Evolutionary conservation across 1,139 yeast species (phyloP).

Genomic region (Saccharomyces hybrid): DNA sequence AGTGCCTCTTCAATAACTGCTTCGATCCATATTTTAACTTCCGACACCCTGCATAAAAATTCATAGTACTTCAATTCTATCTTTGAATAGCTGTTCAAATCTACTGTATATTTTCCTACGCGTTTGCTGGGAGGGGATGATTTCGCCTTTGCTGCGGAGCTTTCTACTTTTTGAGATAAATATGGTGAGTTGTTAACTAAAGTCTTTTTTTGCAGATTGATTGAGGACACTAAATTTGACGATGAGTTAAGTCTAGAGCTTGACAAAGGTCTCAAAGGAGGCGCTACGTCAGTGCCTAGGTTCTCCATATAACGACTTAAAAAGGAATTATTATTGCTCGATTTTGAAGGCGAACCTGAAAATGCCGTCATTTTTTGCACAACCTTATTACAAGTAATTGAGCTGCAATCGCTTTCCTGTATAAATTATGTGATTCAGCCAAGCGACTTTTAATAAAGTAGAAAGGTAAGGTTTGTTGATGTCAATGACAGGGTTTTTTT

Average conservation of each 20-base stretch:
- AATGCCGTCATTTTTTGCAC: constrained; percentile 9
- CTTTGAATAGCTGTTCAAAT: neutral
- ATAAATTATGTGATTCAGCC: neutral
- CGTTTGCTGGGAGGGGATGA: constrained; percentile 3
- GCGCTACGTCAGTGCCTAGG: constrained; percentile 10
- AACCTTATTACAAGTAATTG: neutral
- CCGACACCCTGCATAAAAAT: constrained; percentile 80
- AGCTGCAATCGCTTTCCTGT: neutral
- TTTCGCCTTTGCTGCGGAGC: neutral
- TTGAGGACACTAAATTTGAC: neutral
- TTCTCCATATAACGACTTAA: constrained; percentile 26
- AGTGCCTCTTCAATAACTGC: constrained; percentile 44
- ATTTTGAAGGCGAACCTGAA: constrained; percentile 13
- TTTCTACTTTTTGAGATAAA: neutral
- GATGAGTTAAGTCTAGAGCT: constrained; percentile 20
- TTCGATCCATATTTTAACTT: constrained; percentile 76
- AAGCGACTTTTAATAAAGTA: neutral
- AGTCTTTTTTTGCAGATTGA: neutral
- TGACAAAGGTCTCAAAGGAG: constrained; percentile 16
- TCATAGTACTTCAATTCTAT: constrained; percentile 51
- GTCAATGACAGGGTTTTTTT: neutral
- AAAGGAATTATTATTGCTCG: constrained; percentile 15
- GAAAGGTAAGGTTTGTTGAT: neutral
- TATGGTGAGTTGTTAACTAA: neutral
- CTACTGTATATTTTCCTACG: neutral